Base-by-base conservation (phyloP, 2,329 filamentous ascomycete species). In the Penicillium nordicum region DNA sequence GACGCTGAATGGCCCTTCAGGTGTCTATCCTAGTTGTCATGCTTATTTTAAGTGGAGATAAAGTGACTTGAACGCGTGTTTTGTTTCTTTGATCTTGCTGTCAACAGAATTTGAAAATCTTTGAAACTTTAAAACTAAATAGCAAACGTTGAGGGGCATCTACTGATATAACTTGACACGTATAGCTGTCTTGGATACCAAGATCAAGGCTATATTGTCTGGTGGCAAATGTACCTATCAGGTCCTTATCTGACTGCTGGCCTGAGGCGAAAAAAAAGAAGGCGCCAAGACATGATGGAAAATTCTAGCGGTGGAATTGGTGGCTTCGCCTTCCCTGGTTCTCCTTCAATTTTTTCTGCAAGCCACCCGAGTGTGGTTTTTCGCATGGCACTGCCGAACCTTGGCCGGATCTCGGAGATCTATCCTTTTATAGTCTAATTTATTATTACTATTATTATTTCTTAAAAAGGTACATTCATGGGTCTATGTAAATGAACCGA, bases 21-120 rank as follows among this genome's bases (percentile, higher is more conserved):
- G 21, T 23, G 34, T 29, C 34, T 5, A 40, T 32, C 10, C 10
- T 5, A 38, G 23, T 25, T 51, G 27, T 44, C 25, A 38, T 40
- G 14, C 27, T 0, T 9, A 14, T 5, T 46, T n/a, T 9, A 18
- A 44, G 41, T 51, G 48, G 53, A 10, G 41, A 40, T 12, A 2
- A 3, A 46, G 48, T 55, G 53, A 55, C 53, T 25, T 55, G 16
- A n/a, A 45, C 32, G 32, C 34, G 34, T 34, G 16, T 45, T 52
- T 52, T 42, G 14, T 41, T 36, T 52, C 49, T 42, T 34, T 55
- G 53, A 55, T 55, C 53, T 42, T 46, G 4, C 6, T 23, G 1
- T 3, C 14, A 11, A 16, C 2, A 9, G 1, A 5, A 12, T 2
- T 6, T 0, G 2, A 14, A 32, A 5, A 9, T 0, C 0, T 2